Conservation (phyloP, 139 green algal species). For the Picochlorum sp. region DNA sequence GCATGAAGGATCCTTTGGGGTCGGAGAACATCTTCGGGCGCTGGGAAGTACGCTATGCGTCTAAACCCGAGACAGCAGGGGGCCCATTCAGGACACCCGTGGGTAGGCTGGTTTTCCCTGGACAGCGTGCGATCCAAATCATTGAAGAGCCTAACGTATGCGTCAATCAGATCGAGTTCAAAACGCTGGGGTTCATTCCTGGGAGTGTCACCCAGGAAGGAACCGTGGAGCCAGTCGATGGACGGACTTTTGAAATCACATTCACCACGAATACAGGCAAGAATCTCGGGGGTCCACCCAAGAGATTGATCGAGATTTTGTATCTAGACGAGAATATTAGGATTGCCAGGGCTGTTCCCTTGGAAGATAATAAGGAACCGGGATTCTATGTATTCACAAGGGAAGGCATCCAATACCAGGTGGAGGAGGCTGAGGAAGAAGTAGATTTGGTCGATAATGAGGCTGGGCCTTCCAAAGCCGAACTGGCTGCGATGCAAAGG, state of each 20-base stretch:
- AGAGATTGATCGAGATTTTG: constrained; percentile 10
- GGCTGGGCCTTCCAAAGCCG: background rate
- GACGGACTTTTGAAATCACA: constrained; percentile 17
- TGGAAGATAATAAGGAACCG: constrained; percentile 5
- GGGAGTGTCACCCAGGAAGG: constrained; percentile 19
- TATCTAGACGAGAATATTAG: constrained; percentile 32
- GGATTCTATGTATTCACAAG: constrained; percentile 16
- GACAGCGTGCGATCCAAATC: constrained; percentile 14
- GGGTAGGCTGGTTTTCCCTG: constrained; percentile 19
- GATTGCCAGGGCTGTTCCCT: constrained; percentile 4
- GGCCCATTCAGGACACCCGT: constrained; percentile 19
- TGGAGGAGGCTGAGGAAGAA: constrained; percentile 2
- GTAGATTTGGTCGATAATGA: background rate
- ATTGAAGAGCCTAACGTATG: constrained; percentile 15
- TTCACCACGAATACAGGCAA: constrained; percentile 18
- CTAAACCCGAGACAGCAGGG: constrained; percentile 19
- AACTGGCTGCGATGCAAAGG: background rate
- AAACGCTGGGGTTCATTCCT: constrained; percentile 28
- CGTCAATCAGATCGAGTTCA: constrained; percentile 26
- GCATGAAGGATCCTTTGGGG: constrained; percentile 18
- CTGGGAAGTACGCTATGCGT: constrained; percentile 24
- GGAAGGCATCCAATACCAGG: background rate
- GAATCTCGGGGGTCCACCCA: constrained; percentile 10
- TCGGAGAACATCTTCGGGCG: constrained; percentile 21
- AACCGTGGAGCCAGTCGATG: constrained; percentile 10